A percentile compares a stretch with the other conserved stretches of the same genome.
These are phyloP conservation scores for Schoenoplectus triqueter DNA, from an alignment of 202 grass and related monocot genomes.

Conservation along the genomic window DNA sequence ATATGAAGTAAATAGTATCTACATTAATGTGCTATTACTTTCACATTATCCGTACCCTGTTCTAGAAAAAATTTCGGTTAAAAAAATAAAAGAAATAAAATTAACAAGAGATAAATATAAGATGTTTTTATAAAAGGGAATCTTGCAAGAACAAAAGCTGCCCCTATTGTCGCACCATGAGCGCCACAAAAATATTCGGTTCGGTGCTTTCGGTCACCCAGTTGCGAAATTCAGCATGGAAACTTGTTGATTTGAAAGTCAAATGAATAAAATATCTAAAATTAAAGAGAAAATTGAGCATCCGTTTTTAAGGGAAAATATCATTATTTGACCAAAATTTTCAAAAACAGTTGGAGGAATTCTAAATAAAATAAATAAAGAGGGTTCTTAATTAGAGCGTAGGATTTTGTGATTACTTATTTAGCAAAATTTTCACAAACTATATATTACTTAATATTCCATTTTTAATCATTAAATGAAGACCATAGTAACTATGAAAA, in stretches of 20 bases:
- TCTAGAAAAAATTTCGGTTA: background rate
- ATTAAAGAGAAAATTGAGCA: background rate
- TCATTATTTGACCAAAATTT: background rate
- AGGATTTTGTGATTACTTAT: background rate
- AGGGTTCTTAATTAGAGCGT: background rate
- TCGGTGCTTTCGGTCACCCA: background rate
- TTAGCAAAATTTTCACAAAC: background rate
- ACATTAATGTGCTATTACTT: background rate
- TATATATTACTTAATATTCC: background rate
- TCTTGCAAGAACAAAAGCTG: slow-evolving; percentile 18
- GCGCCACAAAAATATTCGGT: slow-evolving; percentile 21
- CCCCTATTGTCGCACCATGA: slow-evolving; percentile 13
- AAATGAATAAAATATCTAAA: background rate
- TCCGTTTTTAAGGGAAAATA: background rate
- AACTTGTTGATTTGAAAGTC: slow-evolving; percentile 8
- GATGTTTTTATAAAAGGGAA: background rate
- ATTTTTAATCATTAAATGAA: background rate
- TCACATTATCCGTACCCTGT: background rate
- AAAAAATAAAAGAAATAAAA: background rate
- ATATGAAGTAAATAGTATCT: background rate
- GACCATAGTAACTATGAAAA: background rate
- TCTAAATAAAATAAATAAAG: background rate
- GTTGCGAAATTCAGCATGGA: slow-evolving; percentile 16
- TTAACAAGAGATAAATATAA: background rate
- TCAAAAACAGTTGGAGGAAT: background rate